A percentile compares a stretch with the other conserved stretches of the same genome.
Evolutionary conservation across 805 yeast species (phyloP).

Genomic region (Candida quercuum): DNA sequence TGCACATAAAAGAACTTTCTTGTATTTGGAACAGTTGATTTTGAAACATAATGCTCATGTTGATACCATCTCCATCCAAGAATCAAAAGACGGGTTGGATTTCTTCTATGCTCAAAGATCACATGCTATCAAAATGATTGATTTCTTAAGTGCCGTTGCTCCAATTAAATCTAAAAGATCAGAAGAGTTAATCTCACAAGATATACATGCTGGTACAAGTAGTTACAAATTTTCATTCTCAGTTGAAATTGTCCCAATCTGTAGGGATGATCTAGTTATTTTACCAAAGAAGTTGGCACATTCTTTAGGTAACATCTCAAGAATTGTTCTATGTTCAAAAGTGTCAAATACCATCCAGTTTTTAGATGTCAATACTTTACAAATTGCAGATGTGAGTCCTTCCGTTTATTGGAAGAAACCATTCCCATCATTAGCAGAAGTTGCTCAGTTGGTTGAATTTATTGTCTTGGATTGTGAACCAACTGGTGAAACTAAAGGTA

Average conservation of each 20-base stretch:
- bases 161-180: slow-evolving; percentile 82
- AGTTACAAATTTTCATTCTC: slow-evolving; percentile 88
- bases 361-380: slow-evolving; percentile 77
- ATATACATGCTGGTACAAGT: slow-evolving; percentile 86
- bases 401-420: slow-evolving; percentile 76
- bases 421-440: slow-evolving; percentile 72
- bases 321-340: slow-evolving; percentile 80
- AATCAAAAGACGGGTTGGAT: slow-evolving; percentile 90
- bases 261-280: slow-evolving; percentile 94
- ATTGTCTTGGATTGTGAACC: slow-evolving; percentile 93
- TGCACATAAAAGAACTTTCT: slow-evolving; percentile 91
- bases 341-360: slow-evolving; percentile 81
- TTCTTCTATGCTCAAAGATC: slow-evolving; percentile 84
- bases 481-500: slow-evolving; percentile 74
- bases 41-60: slow-evolving; percentile 89
- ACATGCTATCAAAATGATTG: slow-evolving; percentile 92
- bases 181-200: slow-evolving; percentile 86
- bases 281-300: slow-evolving; percentile 84
- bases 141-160: slow-evolving; percentile 77
- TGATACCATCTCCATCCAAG: slow-evolving; percentile 90
- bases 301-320: slow-evolving; percentile 75
- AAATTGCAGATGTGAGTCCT: slow-evolving; percentile 69
- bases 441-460: slow-evolving; percentile 74
- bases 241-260: slow-evolving; percentile 91
- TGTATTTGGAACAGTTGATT: slow-evolving; percentile 92